These are phyloP conservation scores for Debaryomyces psychrophilus DNA, from an alignment of 1,139 yeast species.

Conservation along the genomic window DNA sequence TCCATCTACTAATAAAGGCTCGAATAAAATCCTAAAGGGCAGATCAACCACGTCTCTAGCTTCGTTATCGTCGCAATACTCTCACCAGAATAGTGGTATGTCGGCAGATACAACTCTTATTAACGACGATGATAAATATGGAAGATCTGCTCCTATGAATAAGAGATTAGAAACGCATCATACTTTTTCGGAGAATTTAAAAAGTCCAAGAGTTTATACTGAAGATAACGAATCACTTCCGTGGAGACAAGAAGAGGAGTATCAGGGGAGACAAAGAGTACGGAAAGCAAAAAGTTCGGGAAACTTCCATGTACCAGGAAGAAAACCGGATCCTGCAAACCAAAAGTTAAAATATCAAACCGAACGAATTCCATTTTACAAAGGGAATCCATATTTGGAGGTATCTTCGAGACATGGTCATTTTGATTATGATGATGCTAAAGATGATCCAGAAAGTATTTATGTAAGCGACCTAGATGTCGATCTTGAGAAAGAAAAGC, in stretches of 20 bases:
- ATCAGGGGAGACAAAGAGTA: conserved; percentile 15
- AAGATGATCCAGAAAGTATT: background rate
- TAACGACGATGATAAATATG: conserved; percentile 16
- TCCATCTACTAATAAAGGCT: conserved; percentile 11
- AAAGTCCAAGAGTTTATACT: conserved; percentile 6
- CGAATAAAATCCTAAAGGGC: conserved; percentile 21
- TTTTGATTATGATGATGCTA: conserved; percentile 10
- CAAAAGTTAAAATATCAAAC: conserved; percentile 23
- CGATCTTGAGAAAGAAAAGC: conserved; percentile 22
- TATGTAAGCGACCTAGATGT: background rate
- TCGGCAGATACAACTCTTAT: conserved; percentile 17
- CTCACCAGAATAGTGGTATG: background rate
- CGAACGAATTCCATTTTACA: conserved; percentile 28
- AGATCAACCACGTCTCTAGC: conserved; percentile 35
- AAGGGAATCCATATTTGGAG: conserved; percentile 34
- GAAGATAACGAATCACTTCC: conserved; percentile 2
- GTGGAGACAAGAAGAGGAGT: conserved; percentile 1
- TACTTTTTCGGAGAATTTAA: background rate
- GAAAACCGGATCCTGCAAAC: conserved; percentile 7
- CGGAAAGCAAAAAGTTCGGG: conserved; percentile 43
- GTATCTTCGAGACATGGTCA: background rate
- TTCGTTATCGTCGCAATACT: conserved; percentile 18
- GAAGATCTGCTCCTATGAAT: conserved; percentile 8
- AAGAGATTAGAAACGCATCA: conserved; percentile 10
- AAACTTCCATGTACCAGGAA: conserved; percentile 25